Percentiles rank a stretch among this genome's conserved stretches.
Evolutionary conservation across 2,329 filamentous ascomycete genomes (phyloP).

Genomic region (Claviceps africana): DNA sequence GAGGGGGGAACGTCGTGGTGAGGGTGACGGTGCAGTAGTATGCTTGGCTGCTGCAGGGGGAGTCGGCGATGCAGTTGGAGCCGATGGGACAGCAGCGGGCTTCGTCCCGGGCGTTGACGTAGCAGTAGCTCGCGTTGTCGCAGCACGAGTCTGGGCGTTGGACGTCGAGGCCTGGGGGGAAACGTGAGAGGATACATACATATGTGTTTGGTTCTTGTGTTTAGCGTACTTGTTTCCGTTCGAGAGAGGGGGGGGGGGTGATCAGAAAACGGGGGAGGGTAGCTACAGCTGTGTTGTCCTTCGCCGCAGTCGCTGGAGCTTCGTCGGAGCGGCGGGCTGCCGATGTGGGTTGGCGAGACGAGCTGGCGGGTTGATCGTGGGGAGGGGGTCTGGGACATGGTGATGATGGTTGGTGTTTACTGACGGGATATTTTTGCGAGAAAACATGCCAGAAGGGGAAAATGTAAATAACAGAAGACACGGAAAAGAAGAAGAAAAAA

Average conservation of each 20-base stretch:
- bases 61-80: conserved; percentile 25
- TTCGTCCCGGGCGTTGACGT: conserved; percentile 20
- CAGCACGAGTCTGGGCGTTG: conserved; percentile 26
- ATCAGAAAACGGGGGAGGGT: neutral
- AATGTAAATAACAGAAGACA: too few species aligned
- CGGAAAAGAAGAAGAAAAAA: too few species aligned
- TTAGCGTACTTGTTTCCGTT: neutral
- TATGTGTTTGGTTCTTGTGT: too few species aligned
- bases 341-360: neutral
- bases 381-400: neutral
- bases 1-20: conserved; percentile 14
- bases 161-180: conserved; percentile 28
- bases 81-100: conserved; percentile 29
- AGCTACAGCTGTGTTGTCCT: conserved; percentile 17
- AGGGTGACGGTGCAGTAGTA: conserved; percentile 21
- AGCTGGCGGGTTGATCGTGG: neutral
- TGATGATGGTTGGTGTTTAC: neutral
- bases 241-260: neutral
- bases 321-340: conserved; percentile 11
- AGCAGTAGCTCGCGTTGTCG: conserved; percentile 30
- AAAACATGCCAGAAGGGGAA: too few species aligned
- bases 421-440: too few species aligned
- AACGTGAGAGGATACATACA: neutral
- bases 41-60: conserved; percentile 18
- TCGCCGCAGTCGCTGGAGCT: conserved; percentile 14